Base-by-base conservation (phyloP, 2,329 filamentous ascomycete species). In the Nemania serpens region DNA sequence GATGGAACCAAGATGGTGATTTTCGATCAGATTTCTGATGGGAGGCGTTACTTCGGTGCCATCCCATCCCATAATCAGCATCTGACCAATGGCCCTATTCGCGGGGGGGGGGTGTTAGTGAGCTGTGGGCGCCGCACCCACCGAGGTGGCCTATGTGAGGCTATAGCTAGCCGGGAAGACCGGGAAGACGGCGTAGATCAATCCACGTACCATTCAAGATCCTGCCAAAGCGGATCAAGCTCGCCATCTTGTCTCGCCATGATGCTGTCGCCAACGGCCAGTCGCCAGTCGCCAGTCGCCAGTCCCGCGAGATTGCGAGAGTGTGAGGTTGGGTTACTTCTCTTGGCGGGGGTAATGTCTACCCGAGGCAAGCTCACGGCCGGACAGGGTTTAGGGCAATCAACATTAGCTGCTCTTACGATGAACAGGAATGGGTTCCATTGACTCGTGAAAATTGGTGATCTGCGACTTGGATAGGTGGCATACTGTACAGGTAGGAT, bases 1-100 rank as follows among this genome's bases (percentile, higher is more conserved):
- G 71, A 98, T 91, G 54, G 92, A 95, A 58, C 95, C 95, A 49
- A 99, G 82, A 74, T 98, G 91, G 74, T 94, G 87, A 68, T 91
- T 84, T 74, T 91, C 87, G 71, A 96, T 95, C 67, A 93, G 83
- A 69, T 86, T 88, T 66, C 86, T 87, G 73, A 95, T 93, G 75
- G 93, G 90, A 62, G 91, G 91, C 25, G 91, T 94, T 55, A 95
- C 88, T 74, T 90, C 85, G 57, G 89, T 91, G 63, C 91, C 91
- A 80, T 95, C 90, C 82, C 91, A 96, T 74, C 90, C 91, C 88
- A 93, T 91, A 75, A 91, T 89, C 75, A 92, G 82, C 80, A 88
- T 84, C 80, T 92, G 89, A 63, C 90, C 89, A 79, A 91, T 87
- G 63, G 85, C 84, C 82, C 86, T 88, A 71, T 62, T 60, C 67